Evolutionary conservation across 2,329 filamentous ascomycete genomes (phyloP).

Genomic region (Cladobotryum protrusum): DNA sequence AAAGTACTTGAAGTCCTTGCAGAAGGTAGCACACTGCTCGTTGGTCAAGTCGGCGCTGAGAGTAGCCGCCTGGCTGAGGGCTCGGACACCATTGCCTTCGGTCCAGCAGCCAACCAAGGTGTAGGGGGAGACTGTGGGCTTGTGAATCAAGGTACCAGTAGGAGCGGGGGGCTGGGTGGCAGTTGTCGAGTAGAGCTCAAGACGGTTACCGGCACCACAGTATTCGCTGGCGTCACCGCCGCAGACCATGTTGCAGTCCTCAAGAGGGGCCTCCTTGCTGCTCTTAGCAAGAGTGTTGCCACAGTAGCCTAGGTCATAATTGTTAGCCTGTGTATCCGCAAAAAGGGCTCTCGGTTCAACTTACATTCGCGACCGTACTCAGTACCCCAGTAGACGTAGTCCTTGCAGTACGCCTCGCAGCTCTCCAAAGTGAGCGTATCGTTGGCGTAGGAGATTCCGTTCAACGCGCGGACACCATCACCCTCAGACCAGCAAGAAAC

Average conservation of each 20-base stretch:
- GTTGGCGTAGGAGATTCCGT: slow-evolving; percentile 34
- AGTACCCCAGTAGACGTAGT: slow-evolving; percentile 43
- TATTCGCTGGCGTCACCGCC: slow-evolving; percentile 35
- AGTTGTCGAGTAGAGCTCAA: slow-evolving; percentile 39
- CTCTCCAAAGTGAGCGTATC: slow-evolving; percentile 45
- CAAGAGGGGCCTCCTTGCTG: slow-evolving; percentile 22
- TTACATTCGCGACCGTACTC: slow-evolving; percentile 48
- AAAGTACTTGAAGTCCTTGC: slow-evolving; percentile 34
- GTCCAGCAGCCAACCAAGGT: slow-evolving; percentile 36
- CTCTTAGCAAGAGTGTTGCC: slow-evolving; percentile 34
- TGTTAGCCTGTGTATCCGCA: no score
- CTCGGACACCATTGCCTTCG: slow-evolving; percentile 30
- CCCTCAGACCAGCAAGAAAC: slow-evolving; percentile 46
- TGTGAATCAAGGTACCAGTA: slow-evolving; percentile 18
- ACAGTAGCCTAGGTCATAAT: slow-evolving; percentile 35
- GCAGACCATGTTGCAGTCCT: slow-evolving; percentile 34
- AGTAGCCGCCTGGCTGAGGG: slow-evolving; percentile 25
- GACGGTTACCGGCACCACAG: slow-evolving; percentile 37
- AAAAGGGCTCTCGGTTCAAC: slow-evolving; percentile 8
- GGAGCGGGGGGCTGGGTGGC: slow-evolving; percentile 26
- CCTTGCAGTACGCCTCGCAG: slow-evolving; percentile 41
- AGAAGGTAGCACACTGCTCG: slow-evolving; percentile 28
- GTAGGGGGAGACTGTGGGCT: slow-evolving; percentile 22
- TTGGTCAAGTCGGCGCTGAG: slow-evolving; percentile 26
- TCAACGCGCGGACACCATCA: slow-evolving; percentile 37